A percentile compares a stretch with the other conserved stretches of the same genome.
Evolutionary conservation across 176 grass and related monocot species (phyloP).

Genomic region (Alopecurus myosuroides): DNA sequence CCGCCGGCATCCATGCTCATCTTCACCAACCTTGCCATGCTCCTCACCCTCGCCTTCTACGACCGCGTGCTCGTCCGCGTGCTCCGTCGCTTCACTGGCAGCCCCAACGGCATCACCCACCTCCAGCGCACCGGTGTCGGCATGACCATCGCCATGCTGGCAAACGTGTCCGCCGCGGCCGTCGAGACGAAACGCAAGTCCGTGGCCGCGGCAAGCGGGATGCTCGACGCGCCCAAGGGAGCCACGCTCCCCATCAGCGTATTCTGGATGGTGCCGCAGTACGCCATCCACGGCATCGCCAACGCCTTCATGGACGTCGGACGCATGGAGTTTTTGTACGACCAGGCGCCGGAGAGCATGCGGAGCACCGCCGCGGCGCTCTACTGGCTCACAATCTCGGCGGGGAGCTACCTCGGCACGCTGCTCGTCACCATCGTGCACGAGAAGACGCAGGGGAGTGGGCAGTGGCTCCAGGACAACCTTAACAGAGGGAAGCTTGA

Average conservation of each 20-base stretch:
- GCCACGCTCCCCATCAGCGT: conserved; percentile 54
- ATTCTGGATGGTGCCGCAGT: conserved; percentile 89
- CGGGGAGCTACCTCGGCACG: conserved; percentile 77
- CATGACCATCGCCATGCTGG: conserved; percentile 44
- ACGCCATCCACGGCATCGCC: conserved; percentile 63
- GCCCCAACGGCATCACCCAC: conserved; percentile 63
- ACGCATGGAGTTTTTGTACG: conserved; percentile 88
- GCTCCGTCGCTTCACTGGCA: conserved; percentile 43
- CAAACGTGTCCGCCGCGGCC: conserved; percentile 57
- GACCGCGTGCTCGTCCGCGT: conserved; percentile 64
- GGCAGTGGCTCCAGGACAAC: conserved; percentile 92
- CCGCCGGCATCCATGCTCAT: conserved; percentile 65
- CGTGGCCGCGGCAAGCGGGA: conserved; percentile 38
- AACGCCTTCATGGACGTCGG: conserved; percentile 82
- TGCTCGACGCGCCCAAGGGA: conserved; percentile 34
- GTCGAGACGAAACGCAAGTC: conserved; percentile 53
- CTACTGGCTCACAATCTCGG: conserved; percentile 68
- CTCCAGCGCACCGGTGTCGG: conserved; percentile 83
- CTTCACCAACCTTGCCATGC: conserved; percentile 58
- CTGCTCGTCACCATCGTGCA: conserved; percentile 65
- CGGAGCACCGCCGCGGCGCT: conserved; percentile 73
- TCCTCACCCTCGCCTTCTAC: conserved; percentile 58
- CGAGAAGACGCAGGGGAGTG: conserved; percentile 40
- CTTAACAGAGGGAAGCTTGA: conserved; percentile 80
- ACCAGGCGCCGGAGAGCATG: conserved; percentile 88